These are phyloP conservation scores for Suhomyces terraborum DNA, from an alignment of 1,139 yeast genomes.

Conservation along the genomic window DNA sequence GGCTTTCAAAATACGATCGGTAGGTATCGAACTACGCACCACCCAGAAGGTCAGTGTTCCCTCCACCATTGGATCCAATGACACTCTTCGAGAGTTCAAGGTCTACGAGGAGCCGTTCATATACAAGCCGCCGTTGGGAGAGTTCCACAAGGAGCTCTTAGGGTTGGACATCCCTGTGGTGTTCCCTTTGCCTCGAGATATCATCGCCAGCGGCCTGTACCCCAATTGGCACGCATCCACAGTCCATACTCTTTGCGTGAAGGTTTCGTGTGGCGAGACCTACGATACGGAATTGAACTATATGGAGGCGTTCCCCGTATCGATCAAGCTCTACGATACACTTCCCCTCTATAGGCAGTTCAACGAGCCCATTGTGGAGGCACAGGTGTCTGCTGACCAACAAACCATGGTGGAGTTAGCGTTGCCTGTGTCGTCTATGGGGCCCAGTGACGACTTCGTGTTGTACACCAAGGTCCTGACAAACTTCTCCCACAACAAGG, in stretches of 20 bases:
- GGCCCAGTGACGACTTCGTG: slow-evolving; percentile 50
- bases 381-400: slow-evolving; percentile 41
- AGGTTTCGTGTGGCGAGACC: slow-evolving; percentile 36
- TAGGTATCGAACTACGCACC: slow-evolving; percentile 41
- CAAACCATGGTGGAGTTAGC: slow-evolving; percentile 45
- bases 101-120: slow-evolving; percentile 40
- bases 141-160: slow-evolving; percentile 39
- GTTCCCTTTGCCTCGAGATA: slow-evolving; percentile 58
- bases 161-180: slow-evolving; percentile 64
- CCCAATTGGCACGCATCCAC: slow-evolving; percentile 46
- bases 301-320: slow-evolving; percentile 46
- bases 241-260: slow-evolving; percentile 38
- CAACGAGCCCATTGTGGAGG: slow-evolving; percentile 50
- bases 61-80: slow-evolving; percentile 46
- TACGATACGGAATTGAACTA: slow-evolving; percentile 34
- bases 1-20: slow-evolving; percentile 42
- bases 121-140: slow-evolving; percentile 41
- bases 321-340: slow-evolving; percentile 52
- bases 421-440: slow-evolving; percentile 50
- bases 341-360: slow-evolving; percentile 56
- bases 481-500: slow-evolving; percentile 36
- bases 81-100: slow-evolving; percentile 37
- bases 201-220: slow-evolving; percentile 47
- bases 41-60: slow-evolving; percentile 43
- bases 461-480: slow-evolving; percentile 42